Conservation (phyloP, 2,329 filamentous ascomycete genomes). For the Colletotrichum sp. region DNA sequence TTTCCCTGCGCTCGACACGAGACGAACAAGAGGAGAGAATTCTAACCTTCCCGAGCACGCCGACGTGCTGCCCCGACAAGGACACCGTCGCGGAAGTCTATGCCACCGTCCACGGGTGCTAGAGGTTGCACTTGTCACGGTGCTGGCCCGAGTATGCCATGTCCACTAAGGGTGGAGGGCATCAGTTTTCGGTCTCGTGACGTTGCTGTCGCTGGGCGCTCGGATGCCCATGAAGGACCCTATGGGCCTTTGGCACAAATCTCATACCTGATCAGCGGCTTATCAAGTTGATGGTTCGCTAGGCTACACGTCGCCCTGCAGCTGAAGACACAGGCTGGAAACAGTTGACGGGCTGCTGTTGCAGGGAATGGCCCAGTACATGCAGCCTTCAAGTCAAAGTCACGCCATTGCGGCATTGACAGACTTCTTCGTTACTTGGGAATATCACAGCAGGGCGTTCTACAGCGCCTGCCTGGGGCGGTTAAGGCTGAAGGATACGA, state of each 20-base stretch:
- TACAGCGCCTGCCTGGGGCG: not conserved
- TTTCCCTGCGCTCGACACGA: not conserved
- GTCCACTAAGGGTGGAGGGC: not conserved
- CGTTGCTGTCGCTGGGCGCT: not conserved
- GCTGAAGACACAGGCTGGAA: not conserved
- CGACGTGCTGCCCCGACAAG: not conserved
- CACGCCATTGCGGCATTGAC: not conserved
- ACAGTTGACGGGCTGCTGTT: not conserved
- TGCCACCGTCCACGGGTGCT: not conserved
- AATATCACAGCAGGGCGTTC: not conserved
- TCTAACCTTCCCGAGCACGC: not conserved
- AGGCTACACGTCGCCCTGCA: slow-evolving; percentile 3
- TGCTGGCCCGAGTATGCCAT: not conserved
- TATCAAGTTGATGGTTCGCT: not conserved
- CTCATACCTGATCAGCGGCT: not conserved
- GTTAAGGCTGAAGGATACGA: not conserved
- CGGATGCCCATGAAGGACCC: not conserved
- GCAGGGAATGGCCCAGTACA: slow-evolving; percentile 1
- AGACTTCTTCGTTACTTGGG: not conserved
- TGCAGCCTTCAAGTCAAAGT: slow-evolving; percentile 9
- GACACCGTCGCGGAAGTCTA: not conserved
- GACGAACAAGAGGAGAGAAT: slow-evolving; percentile 2
- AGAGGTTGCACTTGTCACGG: not conserved
- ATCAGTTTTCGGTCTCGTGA: not conserved
- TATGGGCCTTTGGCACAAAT: not conserved